A percentile compares a stretch with the other conserved stretches of the same genome.
Conservation (phyloP, 805 yeast species). For the Wickerhamiella alocasiicola region DNA sequence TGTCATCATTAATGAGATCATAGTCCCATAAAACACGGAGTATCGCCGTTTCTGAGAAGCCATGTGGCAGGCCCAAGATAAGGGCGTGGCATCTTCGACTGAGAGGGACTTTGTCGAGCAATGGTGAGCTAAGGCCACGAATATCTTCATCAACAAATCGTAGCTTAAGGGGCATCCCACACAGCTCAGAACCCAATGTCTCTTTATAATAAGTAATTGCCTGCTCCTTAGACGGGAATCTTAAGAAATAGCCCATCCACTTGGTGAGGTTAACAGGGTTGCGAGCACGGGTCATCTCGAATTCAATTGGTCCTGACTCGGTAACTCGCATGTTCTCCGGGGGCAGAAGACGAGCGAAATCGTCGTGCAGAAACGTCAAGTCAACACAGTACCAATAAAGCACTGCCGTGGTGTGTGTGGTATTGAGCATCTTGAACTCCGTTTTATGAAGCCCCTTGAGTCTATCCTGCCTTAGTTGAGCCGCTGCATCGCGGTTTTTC, state of each 20-base stretch:
- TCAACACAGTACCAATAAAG: slow-evolving; percentile 28
- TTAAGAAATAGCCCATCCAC: slow-evolving; percentile 40
- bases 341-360: slow-evolving; percentile 27
- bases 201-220: slow-evolving; percentile 45
- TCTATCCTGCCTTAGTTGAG: slow-evolving; percentile 1
- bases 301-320: slow-evolving; percentile 18
- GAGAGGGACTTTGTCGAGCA: slow-evolving; percentile 21
- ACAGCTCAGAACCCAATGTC: slow-evolving; percentile 36
- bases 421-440: slow-evolving; percentile 16
- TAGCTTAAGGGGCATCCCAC: slow-evolving; percentile 38
- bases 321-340: slow-evolving; percentile 17
- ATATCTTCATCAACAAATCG: slow-evolving; percentile 32
- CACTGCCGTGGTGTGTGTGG: slow-evolving; percentile 20
- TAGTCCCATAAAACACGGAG: slow-evolving; percentile 26
- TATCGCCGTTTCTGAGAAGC: slow-evolving; percentile 17
- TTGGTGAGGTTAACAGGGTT: slow-evolving; percentile 34
- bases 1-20: slow-evolving; percentile 25
- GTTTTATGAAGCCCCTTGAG: slow-evolving; percentile 6
- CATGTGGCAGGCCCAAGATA: slow-evolving; percentile 25
- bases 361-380: slow-evolving; percentile 23
- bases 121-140: slow-evolving; percentile 20
- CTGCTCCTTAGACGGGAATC: slow-evolving; percentile 35
- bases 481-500: background rate
- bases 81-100: slow-evolving; percentile 23
- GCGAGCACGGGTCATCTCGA: slow-evolving; percentile 39